Conservation (phyloP, 805 yeast species). For the Priceomyces carsonii region DNA sequence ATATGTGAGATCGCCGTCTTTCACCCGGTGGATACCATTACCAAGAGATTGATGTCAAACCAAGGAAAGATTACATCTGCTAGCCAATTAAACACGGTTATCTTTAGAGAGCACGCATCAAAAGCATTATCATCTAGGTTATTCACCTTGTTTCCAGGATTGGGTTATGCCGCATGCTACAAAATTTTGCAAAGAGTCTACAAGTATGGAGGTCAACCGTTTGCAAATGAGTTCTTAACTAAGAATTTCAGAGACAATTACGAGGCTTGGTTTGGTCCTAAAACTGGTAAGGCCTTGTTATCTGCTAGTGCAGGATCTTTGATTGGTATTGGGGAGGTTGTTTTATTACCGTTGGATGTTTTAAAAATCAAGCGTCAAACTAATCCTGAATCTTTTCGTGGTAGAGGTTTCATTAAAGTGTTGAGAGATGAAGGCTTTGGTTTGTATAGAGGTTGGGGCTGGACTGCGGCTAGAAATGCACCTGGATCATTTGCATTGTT, state of each 20-base stretch:
- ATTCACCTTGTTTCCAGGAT: conserved; percentile 91
- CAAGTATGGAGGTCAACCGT: conserved; percentile 99
- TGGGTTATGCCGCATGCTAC: conserved; percentile 97
- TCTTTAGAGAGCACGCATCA: conserved; percentile 79
- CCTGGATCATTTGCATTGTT: conserved; percentile 98
- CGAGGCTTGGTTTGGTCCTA: conserved; percentile 80
- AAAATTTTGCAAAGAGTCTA: conserved; percentile 96
- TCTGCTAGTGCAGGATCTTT: conserved; percentile 97
- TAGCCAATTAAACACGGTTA: conserved; percentile 76
- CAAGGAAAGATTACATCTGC: conserved; percentile 64
- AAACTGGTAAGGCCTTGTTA: conserved; percentile 95
- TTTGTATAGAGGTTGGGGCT: conserved; percentile 97
- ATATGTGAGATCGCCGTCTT: conserved; percentile 94
- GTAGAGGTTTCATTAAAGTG: conserved; percentile 91
- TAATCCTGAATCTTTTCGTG: conserved; percentile 99
- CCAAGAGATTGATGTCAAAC: conserved; percentile 91
- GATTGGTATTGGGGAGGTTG: conserved; percentile 97
- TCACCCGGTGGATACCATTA: conserved; percentile 98
- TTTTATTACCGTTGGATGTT: conserved; percentile 92
- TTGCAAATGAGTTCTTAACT: conserved; percentile 89
- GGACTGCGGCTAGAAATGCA: conserved; percentile 99
- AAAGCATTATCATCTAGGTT: conserved; percentile 71
- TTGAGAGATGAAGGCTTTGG: conserved; percentile 89
- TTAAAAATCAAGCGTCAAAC: conserved; percentile 98
- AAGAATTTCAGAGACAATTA: conserved; percentile 68